Conservation (phyloP, 208 protist genomes). For the Jaenimonas drosophilae region DNA sequence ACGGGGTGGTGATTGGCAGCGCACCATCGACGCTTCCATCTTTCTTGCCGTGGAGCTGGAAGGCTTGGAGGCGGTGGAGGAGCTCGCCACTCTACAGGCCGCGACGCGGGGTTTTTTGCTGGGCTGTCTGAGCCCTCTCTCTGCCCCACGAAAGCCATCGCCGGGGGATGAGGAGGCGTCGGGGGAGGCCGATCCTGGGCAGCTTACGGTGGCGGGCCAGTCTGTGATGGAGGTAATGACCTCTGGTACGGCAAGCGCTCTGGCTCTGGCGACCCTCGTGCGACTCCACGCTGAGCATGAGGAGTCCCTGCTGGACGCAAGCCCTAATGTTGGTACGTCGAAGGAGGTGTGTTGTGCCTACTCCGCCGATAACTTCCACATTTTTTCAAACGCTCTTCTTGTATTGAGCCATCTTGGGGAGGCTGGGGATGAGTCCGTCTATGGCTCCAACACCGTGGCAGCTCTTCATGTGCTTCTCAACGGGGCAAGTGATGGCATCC, state of each 20-base stretch:
- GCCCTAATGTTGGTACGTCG: too few relatives aligned
- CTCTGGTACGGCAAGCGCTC: slow-evolving; percentile 26
- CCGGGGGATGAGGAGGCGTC: too few relatives aligned
- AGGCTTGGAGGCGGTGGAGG: slow-evolving; percentile 20
- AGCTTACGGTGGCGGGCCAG: slow-evolving; percentile 44
- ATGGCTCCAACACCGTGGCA: slow-evolving; percentile 55
- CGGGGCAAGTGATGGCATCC: slow-evolving; percentile 2
- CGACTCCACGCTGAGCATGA: slow-evolving; percentile 31
- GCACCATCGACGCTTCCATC: slow-evolving; percentile 26
- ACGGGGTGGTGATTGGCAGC: slow-evolving; percentile 1
- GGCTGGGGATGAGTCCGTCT: slow-evolving; percentile 30
- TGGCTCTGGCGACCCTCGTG: slow-evolving; percentile 58
- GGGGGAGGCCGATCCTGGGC: slow-evolving; percentile 6
- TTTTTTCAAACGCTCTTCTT: slow-evolving; percentile 34
- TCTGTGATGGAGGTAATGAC: slow-evolving; percentile 40
- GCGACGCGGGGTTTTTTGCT: too few relatives aligned
- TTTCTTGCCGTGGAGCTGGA: slow-evolving; percentile 43
- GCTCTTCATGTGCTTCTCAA: slow-evolving; percentile 45
- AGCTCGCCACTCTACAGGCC: background rate
- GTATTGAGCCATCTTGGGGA: slow-evolving; percentile 33
- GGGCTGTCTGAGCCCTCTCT: too few relatives aligned
- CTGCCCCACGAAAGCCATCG: too few relatives aligned
- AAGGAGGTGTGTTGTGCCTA: too few relatives aligned
- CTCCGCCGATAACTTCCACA: slow-evolving; percentile 26
- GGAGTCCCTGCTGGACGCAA: slow-evolving; percentile 2